Base-by-base conservation (phyloP, 306 rosid genomes). In the Glycine soja region DNA sequence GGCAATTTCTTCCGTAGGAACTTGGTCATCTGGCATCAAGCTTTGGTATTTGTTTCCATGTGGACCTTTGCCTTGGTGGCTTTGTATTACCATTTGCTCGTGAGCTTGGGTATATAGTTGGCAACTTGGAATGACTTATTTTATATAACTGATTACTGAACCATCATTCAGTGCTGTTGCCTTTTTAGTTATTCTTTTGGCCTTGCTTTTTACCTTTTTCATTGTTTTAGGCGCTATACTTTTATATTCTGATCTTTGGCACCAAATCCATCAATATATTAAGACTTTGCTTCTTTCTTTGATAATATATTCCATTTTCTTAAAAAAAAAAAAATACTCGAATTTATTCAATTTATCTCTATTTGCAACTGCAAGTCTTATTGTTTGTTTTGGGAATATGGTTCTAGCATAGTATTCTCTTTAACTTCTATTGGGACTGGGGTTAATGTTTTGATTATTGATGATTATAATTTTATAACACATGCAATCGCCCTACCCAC, bases 61-160 rank as follows among this genome's bases (percentile, higher is more conserved):
- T 95, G 68, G 99, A 95, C 81, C 93, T 90, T 51, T 95, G 99
- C 86, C 99, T 95, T 81, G 99, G 97, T 13, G 97, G 99, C 65
- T 93, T 95, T 82, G 97, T 95, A 46, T 88, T 95, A 59, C 99
- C 99, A 30, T 95, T 95, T 62, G 95, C 99, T 75, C 89, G 89
- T 38, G 90, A 90, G 79, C 99, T 95, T 85, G 97, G 99, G 99
- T 95, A 93, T 95, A 93, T 76, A 78, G 70, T 61, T 64, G 12
- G 45, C 83, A 81, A 78, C 67, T 61, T 64, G 12, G 45, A 82
- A 81, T 72, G 67, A 76, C 84, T 45, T 79, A 51, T 77, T 83
- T 51, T 46, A 46, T 50, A 5, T 40, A 4, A 40, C 7, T 40
- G 43, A 63, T 82, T 74, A 53, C 54, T 71, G 70, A 65, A 46